These are phyloP conservation scores for Fusarium citri DNA, from an alignment of 2,329 filamentous ascomycete genomes.

Conservation along the genomic window DNA sequence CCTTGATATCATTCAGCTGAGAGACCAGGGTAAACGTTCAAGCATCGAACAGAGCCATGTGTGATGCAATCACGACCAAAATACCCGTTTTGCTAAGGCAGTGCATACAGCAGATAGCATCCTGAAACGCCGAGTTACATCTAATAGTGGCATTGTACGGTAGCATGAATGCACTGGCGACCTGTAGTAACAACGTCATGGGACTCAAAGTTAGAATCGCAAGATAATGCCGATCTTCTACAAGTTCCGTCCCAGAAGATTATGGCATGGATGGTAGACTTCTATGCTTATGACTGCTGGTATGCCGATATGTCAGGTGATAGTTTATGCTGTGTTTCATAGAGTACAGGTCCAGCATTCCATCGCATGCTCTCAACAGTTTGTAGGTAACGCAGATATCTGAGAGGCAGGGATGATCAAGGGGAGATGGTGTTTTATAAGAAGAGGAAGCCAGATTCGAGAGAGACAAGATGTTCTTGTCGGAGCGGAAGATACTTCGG, in stretches of 20 bases:
- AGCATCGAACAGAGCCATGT: not conserved
- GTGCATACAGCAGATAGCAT: not conserved
- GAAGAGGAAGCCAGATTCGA: not conserved
- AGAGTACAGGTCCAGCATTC: not conserved
- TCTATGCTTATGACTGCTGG: not conserved
- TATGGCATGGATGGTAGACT: not conserved
- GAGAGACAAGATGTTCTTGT: not conserved
- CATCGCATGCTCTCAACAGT: no score
- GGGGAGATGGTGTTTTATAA: not conserved
- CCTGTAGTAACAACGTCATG: not conserved
- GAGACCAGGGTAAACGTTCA: not conserved
- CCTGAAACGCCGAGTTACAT: not conserved
- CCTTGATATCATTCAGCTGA: not conserved
- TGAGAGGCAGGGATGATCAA: not conserved
- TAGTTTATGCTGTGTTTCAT: not conserved
- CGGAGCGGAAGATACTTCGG: not conserved
- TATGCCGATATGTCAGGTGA: not conserved
- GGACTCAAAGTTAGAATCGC: not conserved
- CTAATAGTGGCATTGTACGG: not conserved
- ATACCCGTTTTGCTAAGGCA: not conserved
- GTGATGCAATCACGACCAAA: not conserved
- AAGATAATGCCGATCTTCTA: not conserved
- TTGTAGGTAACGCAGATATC: no score
- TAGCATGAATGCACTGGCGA: not conserved
- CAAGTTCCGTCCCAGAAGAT: no score